phyloP scores from a whole-genome alignment of 2,329 filamentous ascomycete species.

The Thyridium curvatum region DNA sequence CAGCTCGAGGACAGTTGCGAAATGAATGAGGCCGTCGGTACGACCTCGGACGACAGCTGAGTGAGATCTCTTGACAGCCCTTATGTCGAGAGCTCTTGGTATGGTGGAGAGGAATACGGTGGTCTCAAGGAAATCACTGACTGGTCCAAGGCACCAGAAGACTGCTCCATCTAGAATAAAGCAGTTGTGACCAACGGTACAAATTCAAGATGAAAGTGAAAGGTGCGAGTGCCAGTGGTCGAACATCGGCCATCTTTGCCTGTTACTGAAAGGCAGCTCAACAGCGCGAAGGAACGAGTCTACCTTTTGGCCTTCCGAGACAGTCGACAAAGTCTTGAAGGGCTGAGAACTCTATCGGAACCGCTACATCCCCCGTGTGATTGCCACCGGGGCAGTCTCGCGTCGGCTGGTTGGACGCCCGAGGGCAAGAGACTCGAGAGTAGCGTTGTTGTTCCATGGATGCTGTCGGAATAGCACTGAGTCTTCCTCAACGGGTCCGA shows the following conservation, averaged over 20 bases:
- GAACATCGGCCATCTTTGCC: neutral
- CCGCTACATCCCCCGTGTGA: slow-evolving; percentile 4
- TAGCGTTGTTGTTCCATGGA: slow-evolving; percentile 4
- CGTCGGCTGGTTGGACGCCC: slow-evolving; percentile 4
- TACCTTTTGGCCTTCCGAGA: slow-evolving; percentile 7
- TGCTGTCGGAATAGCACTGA: neutral
- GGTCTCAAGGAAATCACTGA: slow-evolving; percentile 3
- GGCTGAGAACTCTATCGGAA: neutral
- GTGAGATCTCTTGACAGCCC: slow-evolving; percentile 6
- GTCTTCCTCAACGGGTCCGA: slow-evolving; percentile 1
- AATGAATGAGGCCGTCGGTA: neutral
- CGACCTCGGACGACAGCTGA: slow-evolving; percentile 4
- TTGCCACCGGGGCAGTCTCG: slow-evolving; percentile 1
- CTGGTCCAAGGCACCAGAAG: slow-evolving; percentile 1
- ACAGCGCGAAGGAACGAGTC: slow-evolving; percentile 3
- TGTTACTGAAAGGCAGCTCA: neutral
- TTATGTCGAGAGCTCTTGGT: slow-evolving; percentile 6
- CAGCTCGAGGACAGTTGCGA: slow-evolving; percentile 9
- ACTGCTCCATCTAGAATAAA: slow-evolving; percentile 3
- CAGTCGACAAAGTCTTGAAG: slow-evolving; percentile 1
- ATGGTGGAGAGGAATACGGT: slow-evolving; percentile 8
- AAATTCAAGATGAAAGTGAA: slow-evolving; percentile 3
- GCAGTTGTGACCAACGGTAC: slow-evolving; percentile 2
- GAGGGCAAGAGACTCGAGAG: slow-evolving; percentile 2
- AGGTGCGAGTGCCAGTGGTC: slow-evolving; percentile 1